Evolutionary conservation across 2,329 filamentous ascomycete genomes (phyloP).

Genomic region (Pseudogymnoascus sp.): DNA sequence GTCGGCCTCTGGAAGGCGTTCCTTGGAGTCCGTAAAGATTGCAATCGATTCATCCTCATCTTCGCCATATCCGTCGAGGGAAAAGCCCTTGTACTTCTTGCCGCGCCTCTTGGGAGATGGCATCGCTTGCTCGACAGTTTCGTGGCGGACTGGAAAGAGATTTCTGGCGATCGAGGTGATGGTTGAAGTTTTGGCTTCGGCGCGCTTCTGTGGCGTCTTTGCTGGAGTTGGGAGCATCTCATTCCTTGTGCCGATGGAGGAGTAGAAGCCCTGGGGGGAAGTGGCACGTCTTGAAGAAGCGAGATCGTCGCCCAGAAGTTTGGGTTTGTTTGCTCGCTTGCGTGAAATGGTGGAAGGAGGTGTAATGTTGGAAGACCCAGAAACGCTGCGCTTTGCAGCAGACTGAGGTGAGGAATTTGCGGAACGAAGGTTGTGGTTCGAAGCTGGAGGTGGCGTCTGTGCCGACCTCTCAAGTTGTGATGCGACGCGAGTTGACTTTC

Average conservation of each 20-base stretch:
- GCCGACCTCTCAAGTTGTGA: slow-evolving; percentile 39
- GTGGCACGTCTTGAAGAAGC: slow-evolving; percentile 21
- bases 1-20: slow-evolving; percentile 63
- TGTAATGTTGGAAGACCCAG: slow-evolving; percentile 14
- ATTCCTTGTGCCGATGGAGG: slow-evolving; percentile 17
- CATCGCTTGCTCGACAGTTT: slow-evolving; percentile 45
- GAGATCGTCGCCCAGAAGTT: slow-evolving; percentile 26
- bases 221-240: slow-evolving; percentile 68
- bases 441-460: slow-evolving; percentile 41
- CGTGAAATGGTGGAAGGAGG: slow-evolving; percentile 23
- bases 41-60: slow-evolving; percentile 52
- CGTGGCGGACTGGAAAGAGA: slow-evolving; percentile 43
- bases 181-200: slow-evolving; percentile 39
- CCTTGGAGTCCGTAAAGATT: slow-evolving; percentile 74
- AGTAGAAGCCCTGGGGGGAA: neutral
- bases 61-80: slow-evolving; percentile 46
- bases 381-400: slow-evolving; percentile 17
- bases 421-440: slow-evolving; percentile 30
- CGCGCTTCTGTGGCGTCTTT: slow-evolving; percentile 61
- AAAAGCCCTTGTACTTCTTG: slow-evolving; percentile 48
- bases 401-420: slow-evolving; percentile 21
- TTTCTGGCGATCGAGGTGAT: slow-evolving; percentile 50
- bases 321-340: slow-evolving; percentile 17
- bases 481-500: slow-evolving; percentile 59
- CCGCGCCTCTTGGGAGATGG: slow-evolving; percentile 50